phyloP scores from a whole-genome alignment of 306 rosid genomes.

The Cicer yamashitae region DNA sequence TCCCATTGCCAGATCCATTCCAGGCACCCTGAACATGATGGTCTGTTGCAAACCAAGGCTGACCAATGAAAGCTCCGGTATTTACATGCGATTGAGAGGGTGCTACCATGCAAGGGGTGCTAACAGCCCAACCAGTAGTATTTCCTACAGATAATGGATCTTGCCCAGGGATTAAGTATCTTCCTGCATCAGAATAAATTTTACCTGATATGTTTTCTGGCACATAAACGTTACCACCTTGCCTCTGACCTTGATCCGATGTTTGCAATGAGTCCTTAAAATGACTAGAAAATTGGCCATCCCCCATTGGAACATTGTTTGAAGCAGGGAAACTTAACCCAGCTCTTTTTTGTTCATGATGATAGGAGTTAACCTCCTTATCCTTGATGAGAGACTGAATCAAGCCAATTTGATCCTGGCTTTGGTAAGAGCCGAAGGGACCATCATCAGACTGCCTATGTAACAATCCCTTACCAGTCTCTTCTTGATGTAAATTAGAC shows the following conservation, averaged over 20 bases:
- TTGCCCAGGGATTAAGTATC: slow-evolving; percentile 65
- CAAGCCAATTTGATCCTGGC: slow-evolving; percentile 71
- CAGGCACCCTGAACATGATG: slow-evolving; percentile 79
- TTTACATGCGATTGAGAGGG: slow-evolving; percentile 67
- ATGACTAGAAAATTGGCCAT: slow-evolving; percentile 65
- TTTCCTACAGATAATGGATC: slow-evolving; percentile 58
- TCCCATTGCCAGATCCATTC: slow-evolving; percentile 58
- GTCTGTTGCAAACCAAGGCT: slow-evolving; percentile 76
- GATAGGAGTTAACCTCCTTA: slow-evolving; percentile 62
- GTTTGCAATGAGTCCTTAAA: slow-evolving; percentile 70
- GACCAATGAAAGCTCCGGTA: slow-evolving; percentile 61
- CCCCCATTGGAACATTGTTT: slow-evolving; percentile 55
- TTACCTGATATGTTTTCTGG: slow-evolving; percentile 59
- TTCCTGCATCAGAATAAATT: slow-evolving; percentile 68
- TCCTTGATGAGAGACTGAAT: slow-evolving; percentile 79
- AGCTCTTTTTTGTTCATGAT: slow-evolving; percentile 62
- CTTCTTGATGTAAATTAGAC: slow-evolving; percentile 59
- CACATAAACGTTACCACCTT: slow-evolving; percentile 58
- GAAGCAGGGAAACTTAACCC: slow-evolving; percentile 64
- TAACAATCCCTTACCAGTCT: slow-evolving; percentile 54
- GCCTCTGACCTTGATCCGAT: slow-evolving; percentile 67
- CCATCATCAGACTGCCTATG: slow-evolving; percentile 60
- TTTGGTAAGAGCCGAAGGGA: slow-evolving; percentile 64
- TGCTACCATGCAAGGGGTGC: slow-evolving; percentile 52
- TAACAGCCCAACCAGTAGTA: slow-evolving; percentile 69